phyloP scores from a whole-genome alignment of 2,329 filamentous ascomycete species.

The Amauroascus verrucosus region DNA sequence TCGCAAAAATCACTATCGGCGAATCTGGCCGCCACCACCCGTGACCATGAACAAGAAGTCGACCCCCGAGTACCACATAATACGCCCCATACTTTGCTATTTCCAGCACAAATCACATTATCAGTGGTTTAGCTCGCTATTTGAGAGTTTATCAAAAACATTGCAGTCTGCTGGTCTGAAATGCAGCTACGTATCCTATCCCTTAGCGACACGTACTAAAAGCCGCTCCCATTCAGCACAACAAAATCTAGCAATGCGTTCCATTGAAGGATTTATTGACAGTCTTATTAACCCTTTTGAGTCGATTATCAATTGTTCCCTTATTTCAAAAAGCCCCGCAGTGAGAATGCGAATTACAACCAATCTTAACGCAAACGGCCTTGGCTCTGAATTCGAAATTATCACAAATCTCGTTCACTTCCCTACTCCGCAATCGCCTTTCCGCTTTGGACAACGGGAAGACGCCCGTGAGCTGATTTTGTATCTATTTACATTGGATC shows the following conservation, averaged over 20 bases:
- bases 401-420: conserved; percentile 26
- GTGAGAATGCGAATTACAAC: conserved; percentile 33
- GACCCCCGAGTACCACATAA: conserved; percentile 45
- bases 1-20: conserved; percentile 56
- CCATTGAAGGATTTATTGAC: conserved; percentile 34
- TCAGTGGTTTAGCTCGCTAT: conserved; percentile 26
- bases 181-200: conserved; percentile 21
- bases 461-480: conserved; percentile 29
- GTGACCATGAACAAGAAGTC: conserved; percentile 42
- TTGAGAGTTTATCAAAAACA: conserved; percentile 25
- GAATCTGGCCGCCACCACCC: conserved; percentile 55
- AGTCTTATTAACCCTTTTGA: conserved; percentile 37
- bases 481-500: conserved; percentile 31
- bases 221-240: neutral
- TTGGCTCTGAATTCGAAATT: conserved; percentile 34
- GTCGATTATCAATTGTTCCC: conserved; percentile 31
- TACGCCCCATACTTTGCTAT: conserved; percentile 49
- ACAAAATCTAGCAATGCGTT: conserved; percentile 12
- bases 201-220: conserved; percentile 6
- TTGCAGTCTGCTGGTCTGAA: conserved; percentile 27
- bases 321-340: conserved; percentile 28
- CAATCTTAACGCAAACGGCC: conserved; percentile 24
- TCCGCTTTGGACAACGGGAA: conserved; percentile 25
- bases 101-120: conserved; percentile 40
- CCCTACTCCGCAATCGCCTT: conserved; percentile 23